These are phyloP conservation scores for Aspergillus niger DNA, from an alignment of 2,329 filamentous ascomycete genomes.

Conservation along the genomic window DNA sequence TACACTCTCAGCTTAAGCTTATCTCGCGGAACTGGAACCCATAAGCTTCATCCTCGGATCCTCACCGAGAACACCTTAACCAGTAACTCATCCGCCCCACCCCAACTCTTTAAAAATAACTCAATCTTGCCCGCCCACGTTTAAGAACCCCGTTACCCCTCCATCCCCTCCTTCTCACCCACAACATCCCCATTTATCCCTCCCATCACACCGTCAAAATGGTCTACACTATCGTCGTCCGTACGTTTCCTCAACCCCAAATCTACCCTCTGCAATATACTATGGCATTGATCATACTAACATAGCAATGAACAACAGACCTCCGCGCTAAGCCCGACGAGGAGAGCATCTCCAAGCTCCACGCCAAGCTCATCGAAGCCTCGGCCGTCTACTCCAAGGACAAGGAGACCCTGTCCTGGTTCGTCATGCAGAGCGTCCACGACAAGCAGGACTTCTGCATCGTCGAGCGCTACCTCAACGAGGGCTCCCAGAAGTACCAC, in stretches of 20 bases:
- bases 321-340: conserved; percentile 18
- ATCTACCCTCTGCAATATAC: too few relatives aligned
- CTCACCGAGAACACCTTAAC: not conserved
- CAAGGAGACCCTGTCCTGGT: conserved; percentile 70
- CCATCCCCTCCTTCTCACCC: not conserved
- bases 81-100: conserved; percentile 2
- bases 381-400: conserved; percentile 71
- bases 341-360: conserved; percentile 55
- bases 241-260: conserved; percentile 4
- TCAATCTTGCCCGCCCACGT: not conserved
- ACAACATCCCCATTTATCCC: not conserved
- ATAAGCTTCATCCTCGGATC: not conserved
- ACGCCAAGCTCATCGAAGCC: conserved; percentile 74
- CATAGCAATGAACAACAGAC: conserved; percentile 1
- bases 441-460: conserved; percentile 72
- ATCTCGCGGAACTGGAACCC: not conserved
- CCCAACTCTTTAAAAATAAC: not conserved
- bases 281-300: not conserved
- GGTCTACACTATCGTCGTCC: conserved; percentile 19
- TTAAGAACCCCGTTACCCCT: conserved; percentile 1
- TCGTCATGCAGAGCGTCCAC: conserved; percentile 74
- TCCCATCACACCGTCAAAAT: conserved; percentile 7
- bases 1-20: not conserved
- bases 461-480: conserved; percentile 71
- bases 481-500: conserved; percentile 62